Percentiles rank a stretch among this genome's conserved stretches.
phyloP scores from a whole-genome alignment of 768 basidiomycete genomes.

The Cyclocybe cylindracea region DNA sequence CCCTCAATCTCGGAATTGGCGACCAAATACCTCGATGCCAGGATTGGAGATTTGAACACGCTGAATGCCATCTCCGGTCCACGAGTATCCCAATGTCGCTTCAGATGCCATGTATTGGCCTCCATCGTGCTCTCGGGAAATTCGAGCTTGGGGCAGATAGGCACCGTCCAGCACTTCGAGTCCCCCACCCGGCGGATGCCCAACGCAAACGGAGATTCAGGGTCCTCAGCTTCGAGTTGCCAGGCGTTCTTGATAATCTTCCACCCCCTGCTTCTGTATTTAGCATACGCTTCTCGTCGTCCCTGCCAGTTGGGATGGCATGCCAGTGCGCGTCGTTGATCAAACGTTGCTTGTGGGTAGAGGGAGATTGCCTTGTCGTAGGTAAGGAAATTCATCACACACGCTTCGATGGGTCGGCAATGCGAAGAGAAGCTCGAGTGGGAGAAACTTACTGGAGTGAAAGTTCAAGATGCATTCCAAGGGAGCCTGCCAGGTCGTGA shows the following conservation, averaged over 20 bases:
- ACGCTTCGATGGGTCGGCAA: conserved; percentile 24
- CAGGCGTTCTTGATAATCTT: conserved; percentile 13
- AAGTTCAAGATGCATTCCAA: conserved; percentile 25
- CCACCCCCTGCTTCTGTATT: conserved; percentile 41
- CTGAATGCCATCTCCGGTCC: too few species aligned
- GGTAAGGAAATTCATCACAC: conserved; percentile 46
- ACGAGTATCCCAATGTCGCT: too few species aligned
- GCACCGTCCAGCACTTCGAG: not conserved
- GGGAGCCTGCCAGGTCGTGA: conserved; percentile 28
- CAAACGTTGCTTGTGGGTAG: conserved; percentile 42
- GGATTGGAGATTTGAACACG: too few species aligned
- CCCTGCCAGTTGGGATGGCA: not conserved
- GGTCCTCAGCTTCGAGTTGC: not conserved
- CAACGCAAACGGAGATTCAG: conserved; percentile 15
- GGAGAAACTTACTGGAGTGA: conserved; percentile 23
- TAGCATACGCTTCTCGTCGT: conserved; percentile 18
- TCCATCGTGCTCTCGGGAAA: too few species aligned
- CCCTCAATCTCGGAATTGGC: too few species aligned
- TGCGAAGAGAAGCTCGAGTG: not conserved
- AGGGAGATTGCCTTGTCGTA: conserved; percentile 37
- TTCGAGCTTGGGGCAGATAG: too few species aligned
- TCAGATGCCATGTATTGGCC: too few species aligned
- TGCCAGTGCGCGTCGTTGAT: conserved; percentile 28
- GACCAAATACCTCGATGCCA: too few species aligned
- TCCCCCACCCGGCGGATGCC: conserved; percentile 32